Base-by-base conservation (phyloP, 768 basidiomycete genomes). In the Gloeopeniophorella convolvens region DNA sequence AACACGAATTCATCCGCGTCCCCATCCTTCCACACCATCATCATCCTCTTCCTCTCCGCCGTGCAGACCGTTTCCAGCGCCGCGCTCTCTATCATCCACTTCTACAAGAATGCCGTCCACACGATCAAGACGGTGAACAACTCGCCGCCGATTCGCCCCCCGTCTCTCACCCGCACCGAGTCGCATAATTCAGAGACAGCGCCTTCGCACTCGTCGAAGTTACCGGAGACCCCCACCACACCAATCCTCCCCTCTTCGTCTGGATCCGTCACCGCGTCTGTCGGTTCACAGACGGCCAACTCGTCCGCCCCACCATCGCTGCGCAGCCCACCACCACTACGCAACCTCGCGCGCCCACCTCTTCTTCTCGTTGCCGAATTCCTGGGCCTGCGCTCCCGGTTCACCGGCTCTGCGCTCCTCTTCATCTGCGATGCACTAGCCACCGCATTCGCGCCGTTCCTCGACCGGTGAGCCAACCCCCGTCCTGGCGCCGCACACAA, bases 21-120 rank as follows among this genome's bases (percentile, higher is more conserved):
- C 3, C 57, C 57, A 36, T 71, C 76, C 16, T 68, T 73, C 51
- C 74, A 84, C 31, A 70, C 70, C 42, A 63, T 89, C 32, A 69
- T 87, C 45, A 74, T 92, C 37, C 63, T 85, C 54, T 66, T 87
- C 16, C 82, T 94, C 18, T 87, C 90, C 11, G 73, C 81, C 24
- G 72, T 91, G 12, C 88, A 89, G 58, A 71, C 75, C 5, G 64
- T 90, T 28, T 89, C 89, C 0, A 81, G 85, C 8, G 66, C 72
- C 31, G 82, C 82, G 57, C 77, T 90, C 11, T 72, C 79, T 31
- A 68, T 90, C 44, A 79, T 86, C 39, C 76, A 83, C 41, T 70
- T 77, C 18, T 85, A 86, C 70, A 82, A 78, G 63, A 82, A 80
- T 57, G 73, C 76, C 12, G 61, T 84, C 7, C 69, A 67, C 48